A percentile compares a stretch with the other conserved stretches of the same genome.
Evolutionary conservation across 371 early-diverging fungal genomes (phyloP).

Genomic region (Rhizopus stolonifer): DNA sequence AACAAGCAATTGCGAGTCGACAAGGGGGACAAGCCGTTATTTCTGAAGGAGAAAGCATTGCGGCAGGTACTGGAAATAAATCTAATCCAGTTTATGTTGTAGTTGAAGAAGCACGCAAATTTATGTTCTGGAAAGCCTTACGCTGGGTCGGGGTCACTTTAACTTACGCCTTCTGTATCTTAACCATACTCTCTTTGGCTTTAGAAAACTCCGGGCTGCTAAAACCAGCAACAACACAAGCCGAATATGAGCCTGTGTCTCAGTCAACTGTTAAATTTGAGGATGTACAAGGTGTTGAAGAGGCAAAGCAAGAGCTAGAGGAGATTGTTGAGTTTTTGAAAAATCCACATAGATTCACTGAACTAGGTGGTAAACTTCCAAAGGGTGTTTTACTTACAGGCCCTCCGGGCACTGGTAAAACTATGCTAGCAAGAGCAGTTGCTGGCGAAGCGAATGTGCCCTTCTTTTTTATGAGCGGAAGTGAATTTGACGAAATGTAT

Average conservation of each 20-base stretch:
- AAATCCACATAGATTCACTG: slow-evolving; percentile 88
- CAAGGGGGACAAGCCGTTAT: slow-evolving; percentile 19
- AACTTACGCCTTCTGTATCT: slow-evolving; percentile 75
- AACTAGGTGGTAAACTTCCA: slow-evolving; percentile 93
- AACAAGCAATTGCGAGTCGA: slow-evolving; percentile 31
- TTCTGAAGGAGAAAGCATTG: slow-evolving; percentile 16
- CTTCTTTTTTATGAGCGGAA: slow-evolving; percentile 96
- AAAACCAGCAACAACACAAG: slow-evolving; percentile 63
- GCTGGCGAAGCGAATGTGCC: slow-evolving; percentile 95
- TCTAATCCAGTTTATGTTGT: slow-evolving; percentile 57
- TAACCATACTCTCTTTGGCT: slow-evolving; percentile 71
- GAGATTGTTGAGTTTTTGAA: slow-evolving; percentile 95
- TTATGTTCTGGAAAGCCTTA: slow-evolving; percentile 68
- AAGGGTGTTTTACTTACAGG: slow-evolving; percentile 97
- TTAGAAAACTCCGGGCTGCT: slow-evolving; percentile 76
- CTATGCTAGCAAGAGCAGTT: slow-evolving; percentile 86
- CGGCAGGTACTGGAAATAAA: slow-evolving; percentile 39
- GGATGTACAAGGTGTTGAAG: slow-evolving; percentile 97
- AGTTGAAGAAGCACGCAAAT: slow-evolving; percentile 63
- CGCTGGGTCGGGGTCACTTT: slow-evolving; percentile 76
- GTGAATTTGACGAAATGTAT: slow-evolving; percentile 96
- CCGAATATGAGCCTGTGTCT: slow-evolving; percentile 72
- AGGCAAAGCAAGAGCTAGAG: slow-evolving; percentile 94
- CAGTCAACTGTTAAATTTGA: slow-evolving; percentile 76
- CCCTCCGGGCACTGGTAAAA: slow-evolving; percentile 99